Evolutionary conservation across 441 rosid genomes (phyloP), one percentile per base, ranked within the genome.

Genomic region (Breynia disticha): DNA sequence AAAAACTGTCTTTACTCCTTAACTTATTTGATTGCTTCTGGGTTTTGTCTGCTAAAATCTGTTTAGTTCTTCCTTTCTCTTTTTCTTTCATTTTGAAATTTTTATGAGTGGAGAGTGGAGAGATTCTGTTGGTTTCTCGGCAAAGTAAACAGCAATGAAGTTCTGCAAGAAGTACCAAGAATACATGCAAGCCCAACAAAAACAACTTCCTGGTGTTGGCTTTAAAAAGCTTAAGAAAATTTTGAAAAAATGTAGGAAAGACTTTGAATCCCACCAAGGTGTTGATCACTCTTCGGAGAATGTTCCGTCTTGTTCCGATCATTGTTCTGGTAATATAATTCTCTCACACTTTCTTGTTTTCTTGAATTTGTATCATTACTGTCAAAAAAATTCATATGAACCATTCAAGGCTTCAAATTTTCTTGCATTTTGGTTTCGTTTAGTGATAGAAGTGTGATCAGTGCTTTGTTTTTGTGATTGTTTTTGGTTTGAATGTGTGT

Each of bases 81-180:
- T 39, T 39, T 39, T 39, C 12, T 39, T 8, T 37, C 11, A 37
- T 39, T 39, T 39, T 39, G 32, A 7, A 7, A 24, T 24, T 24
- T 39, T 39, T 39, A 39, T 39, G 43, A 39, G n/a, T n/a, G 43
- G 15, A 39, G 12, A 4, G 2, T 9, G 43, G 9, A 14, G 43
- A 39, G 43, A 8, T 6, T 39, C 4, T 39, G 43, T 6, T 39
- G 43, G 43, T 6, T 39, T 24, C 5, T 39, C 11, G 43, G 2
- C 43, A 13, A 39, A 14, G 11, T 9, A 2, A 14, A 39, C 12
- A 49, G 55, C 64, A 54, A 90, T 90, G 98, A 90, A 90, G 80
- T 90, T 87, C 52, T 85, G 95, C 76, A 90, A 87, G 84, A 87
- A 77, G 67, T 90, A 87, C 45, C 82, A 73, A 22, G 90, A 83